Conservation (phyloP, 148 eudicot species). For the Mesembryanthemum crystallinum region DNA sequence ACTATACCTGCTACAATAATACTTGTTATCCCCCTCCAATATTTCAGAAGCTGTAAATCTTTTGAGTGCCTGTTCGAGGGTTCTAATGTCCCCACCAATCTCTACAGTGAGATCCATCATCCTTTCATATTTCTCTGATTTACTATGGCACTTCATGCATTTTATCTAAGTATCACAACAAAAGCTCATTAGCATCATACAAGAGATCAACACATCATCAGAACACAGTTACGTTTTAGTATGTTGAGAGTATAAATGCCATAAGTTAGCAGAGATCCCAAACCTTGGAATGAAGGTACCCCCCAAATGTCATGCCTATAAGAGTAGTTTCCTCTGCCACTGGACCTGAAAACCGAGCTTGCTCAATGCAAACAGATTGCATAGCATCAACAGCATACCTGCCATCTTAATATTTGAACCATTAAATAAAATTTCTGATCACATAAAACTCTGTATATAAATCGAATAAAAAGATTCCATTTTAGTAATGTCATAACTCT, state of each 20-base stretch:
- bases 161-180: conserved; percentile 24
- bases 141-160: conserved; percentile 31
- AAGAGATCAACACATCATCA: not conserved
- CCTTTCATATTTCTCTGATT: conserved; percentile 34
- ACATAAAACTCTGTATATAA: not conserved
- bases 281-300: conserved; percentile 39
- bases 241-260: not conserved
- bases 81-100: conserved; percentile 38
- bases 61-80: conserved; percentile 36
- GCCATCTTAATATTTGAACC: conserved; percentile 20
- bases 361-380: conserved; percentile 34
- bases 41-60: conserved; percentile 36
- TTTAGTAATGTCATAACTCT: not conserved
- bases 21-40: conserved; percentile 34
- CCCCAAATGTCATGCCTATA: conserved; percentile 38
- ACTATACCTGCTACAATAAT: conserved; percentile 31
- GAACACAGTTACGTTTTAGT: not conserved
- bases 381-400: conserved; percentile 39
- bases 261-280: not conserved
- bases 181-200: not conserved
- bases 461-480: not conserved
- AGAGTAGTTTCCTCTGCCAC: conserved; percentile 32
- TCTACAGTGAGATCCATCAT: conserved; percentile 43
- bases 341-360: conserved; percentile 25
- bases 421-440: conserved; percentile 14